phyloP scores from a whole-genome alignment of 495 filamentous ascomycete genomes.

The Penicillium alfredii region DNA sequence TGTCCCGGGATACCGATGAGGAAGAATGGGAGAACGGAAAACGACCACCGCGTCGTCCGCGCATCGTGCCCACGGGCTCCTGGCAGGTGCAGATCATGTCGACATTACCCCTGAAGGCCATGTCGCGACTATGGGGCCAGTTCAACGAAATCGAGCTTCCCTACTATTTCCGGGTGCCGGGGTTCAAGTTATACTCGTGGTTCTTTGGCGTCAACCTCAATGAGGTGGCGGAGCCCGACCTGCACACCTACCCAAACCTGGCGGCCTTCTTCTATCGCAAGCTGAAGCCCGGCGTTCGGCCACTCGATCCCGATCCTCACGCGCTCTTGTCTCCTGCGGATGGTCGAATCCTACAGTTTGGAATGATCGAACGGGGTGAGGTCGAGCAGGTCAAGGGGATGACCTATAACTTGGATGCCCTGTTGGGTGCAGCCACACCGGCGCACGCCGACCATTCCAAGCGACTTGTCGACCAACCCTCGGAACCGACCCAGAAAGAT shows the following conservation, averaged over 20 bases:
- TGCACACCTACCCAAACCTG: conserved; percentile 85
- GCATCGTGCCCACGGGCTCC: conserved; percentile 78
- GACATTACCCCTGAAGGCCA: conserved; percentile 86
- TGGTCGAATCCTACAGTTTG: conserved; percentile 85
- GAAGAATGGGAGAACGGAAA: conserved; percentile 39
- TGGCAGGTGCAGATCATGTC: conserved; percentile 98
- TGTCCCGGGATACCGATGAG: conserved; percentile 45
- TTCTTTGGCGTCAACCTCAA: conserved; percentile 90
- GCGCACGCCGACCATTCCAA: conserved; percentile 35
- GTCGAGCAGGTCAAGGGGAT: conserved; percentile 99
- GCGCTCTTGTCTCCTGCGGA: conserved; percentile 83
- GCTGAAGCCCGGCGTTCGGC: conserved; percentile 83
- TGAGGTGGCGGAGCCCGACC: conserved; percentile 80
- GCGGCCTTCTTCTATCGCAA: conserved; percentile 96
- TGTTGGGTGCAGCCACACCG: conserved; percentile 64
- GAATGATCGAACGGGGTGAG: conserved; percentile 81
- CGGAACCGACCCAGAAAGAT: conserved; percentile 26
- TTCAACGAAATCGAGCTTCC: conserved; percentile 94
- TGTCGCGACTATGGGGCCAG: conserved; percentile 86
- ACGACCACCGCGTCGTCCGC: conserved; percentile 56
- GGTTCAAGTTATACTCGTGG: conserved; percentile 91
- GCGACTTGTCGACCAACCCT: conserved; percentile 30
- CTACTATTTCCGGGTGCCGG: conserved; percentile 81
- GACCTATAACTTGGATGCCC: conserved; percentile 91
- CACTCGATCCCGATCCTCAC: conserved; percentile 71